Evolutionary conservation across 108 stramenopile genomes (phyloP).

Genomic region (Cyclostephanos tholiformis): DNA sequence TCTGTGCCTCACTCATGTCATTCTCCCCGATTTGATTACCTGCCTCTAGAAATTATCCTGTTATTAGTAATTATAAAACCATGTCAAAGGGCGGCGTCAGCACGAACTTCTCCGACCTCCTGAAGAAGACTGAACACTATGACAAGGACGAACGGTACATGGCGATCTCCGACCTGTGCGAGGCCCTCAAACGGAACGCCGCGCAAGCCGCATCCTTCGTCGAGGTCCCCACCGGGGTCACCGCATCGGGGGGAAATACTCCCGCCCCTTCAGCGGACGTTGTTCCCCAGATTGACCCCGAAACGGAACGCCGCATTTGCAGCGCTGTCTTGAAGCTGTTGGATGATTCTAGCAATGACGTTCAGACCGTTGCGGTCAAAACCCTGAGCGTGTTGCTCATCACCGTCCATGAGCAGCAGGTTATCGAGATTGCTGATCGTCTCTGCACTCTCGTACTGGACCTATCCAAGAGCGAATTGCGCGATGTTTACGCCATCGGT

Average conservation of each 20-base stretch:
- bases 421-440: slow-evolving; percentile 87
- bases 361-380: slow-evolving; percentile 97
- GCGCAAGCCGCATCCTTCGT: slow-evolving; percentile 35
- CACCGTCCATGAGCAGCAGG: slow-evolving; percentile 93
- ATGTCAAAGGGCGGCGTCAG: slow-evolving; percentile 26
- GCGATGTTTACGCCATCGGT: slow-evolving; percentile 98
- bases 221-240: slow-evolving; percentile 4
- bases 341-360: slow-evolving; percentile 95
- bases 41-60: not conserved
- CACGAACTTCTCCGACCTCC: slow-evolving; percentile 55
- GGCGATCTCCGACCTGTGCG: slow-evolving; percentile 97
- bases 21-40: not conserved
- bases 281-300: slow-evolving; percentile 55
- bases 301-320: slow-evolving; percentile 90
- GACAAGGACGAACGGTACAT: slow-evolving; percentile 96
- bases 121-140: slow-evolving; percentile 86
- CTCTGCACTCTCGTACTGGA: slow-evolving; percentile 93
- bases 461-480: slow-evolving; percentile 84
- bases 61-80: not conserved
- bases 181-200: slow-evolving; percentile 77
- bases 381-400: slow-evolving; percentile 91
- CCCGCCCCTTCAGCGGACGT: not conserved
- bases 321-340: slow-evolving; percentile 87
- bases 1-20: not conserved
- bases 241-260: not conserved